Percentiles rank a stretch among this genome's conserved stretches.
Conservation (phyloP, 148 eudicot genomes). For the Drosera capensis region DNA sequence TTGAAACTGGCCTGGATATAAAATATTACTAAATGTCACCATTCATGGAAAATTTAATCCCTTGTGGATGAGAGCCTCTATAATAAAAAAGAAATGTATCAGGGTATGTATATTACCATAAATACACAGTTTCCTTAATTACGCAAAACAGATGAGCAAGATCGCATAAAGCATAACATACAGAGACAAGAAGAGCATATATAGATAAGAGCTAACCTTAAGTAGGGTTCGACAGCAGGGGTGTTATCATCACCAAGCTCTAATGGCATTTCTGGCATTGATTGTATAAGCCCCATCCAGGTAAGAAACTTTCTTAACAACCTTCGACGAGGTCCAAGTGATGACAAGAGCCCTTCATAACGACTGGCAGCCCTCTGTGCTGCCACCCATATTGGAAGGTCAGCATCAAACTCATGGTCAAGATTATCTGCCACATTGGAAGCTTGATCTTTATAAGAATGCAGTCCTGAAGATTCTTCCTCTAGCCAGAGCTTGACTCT, state of each 20-base stretch:
- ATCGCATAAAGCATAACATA: too few species aligned
- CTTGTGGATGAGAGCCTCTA: too few species aligned
- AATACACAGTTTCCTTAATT: too few species aligned
- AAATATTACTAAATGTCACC: conserved; percentile 1
- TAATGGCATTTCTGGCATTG: conserved; percentile 32
- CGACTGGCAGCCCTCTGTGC: conserved; percentile 88
- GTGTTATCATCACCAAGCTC: conserved; percentile 26
- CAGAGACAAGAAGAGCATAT: neutral
- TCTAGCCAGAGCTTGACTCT: conserved; percentile 38
- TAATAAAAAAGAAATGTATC: too few species aligned
- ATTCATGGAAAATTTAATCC: too few species aligned
- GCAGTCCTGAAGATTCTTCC: conserved; percentile 22
- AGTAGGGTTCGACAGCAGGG: conserved; percentile 39
- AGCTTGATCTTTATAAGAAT: conserved; percentile 25
- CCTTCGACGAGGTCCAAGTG: conserved; percentile 78
- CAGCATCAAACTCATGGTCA: conserved; percentile 26
- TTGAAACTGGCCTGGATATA: conserved; percentile 55
- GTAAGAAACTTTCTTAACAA: conserved; percentile 57
- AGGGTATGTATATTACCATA: too few species aligned
- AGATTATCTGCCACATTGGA: conserved; percentile 15
- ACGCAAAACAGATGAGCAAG: too few species aligned
- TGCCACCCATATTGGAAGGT: conserved; percentile 73
- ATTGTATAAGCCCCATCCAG: conserved; percentile 49
- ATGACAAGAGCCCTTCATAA: conserved; percentile 80
- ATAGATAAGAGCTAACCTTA: conserved; percentile 27